phyloP scores from a whole-genome alignment of 192 early-diverging fungal genomes.

The Backusella australiensis region DNA sequence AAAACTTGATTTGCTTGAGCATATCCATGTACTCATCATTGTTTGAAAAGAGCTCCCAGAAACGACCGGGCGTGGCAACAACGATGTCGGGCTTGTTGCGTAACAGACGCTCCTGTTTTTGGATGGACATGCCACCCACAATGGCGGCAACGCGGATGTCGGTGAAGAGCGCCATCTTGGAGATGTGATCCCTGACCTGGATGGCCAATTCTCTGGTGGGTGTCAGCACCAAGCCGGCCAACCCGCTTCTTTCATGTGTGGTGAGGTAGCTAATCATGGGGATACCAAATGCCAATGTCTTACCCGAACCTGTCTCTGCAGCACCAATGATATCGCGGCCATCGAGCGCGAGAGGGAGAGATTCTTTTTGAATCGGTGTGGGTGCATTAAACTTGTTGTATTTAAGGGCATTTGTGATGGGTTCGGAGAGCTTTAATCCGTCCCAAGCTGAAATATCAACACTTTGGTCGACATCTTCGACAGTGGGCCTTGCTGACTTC shows the following conservation, averaged over 20 bases:
- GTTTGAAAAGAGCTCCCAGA: constrained; percentile 62
- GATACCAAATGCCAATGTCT: constrained; percentile 94
- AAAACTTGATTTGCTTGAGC: constrained; percentile 60
- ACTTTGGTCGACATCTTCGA: constrained; percentile 40
- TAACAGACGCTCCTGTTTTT: constrained; percentile 85
- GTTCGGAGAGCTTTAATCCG: constrained; percentile 50
- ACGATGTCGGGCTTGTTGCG: constrained; percentile 64
- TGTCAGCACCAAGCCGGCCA: constrained; percentile 75
- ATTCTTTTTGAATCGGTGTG: constrained; percentile 84
- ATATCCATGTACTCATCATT: constrained; percentile 55
- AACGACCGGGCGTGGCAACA: constrained; percentile 80
- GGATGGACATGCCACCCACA: constrained; percentile 92
- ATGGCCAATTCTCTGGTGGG: constrained; percentile 96
- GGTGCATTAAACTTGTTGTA: constrained; percentile 73
- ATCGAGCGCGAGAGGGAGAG: constrained; percentile 67
- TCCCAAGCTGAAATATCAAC: constrained; percentile 76
- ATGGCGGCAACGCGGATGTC: constrained; percentile 57
- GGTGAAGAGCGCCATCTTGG: constrained; percentile 38
- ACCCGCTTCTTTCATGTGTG: constrained; percentile 36
- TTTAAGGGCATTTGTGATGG: constrained; percentile 65
- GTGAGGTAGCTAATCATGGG: constrained; percentile 81
- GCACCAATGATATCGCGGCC: constrained; percentile 88
- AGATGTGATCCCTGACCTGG: constrained; percentile 88
- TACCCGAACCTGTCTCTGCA: constrained; percentile 93
- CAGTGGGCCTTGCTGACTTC: not conserved